Evolutionary conservation across 2,329 filamentous ascomycete species (phyloP).

Genomic region (Aspergillus costaricaensis): DNA sequence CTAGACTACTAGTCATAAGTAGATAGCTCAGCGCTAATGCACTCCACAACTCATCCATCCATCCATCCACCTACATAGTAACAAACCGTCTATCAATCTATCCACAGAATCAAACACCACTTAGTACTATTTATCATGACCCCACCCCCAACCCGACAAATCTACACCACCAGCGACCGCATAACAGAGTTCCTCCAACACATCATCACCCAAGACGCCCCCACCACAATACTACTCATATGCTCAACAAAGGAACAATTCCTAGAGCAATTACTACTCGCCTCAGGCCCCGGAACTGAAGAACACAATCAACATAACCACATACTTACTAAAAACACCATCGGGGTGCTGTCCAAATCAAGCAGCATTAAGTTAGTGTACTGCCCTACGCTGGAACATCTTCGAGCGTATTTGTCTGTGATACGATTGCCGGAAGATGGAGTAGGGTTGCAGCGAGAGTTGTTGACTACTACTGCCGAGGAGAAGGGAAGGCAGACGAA

Average conservation of each 20-base stretch:
- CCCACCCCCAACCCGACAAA: conserved; percentile 22
- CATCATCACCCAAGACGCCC: conserved; percentile 58
- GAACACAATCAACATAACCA: conserved; percentile 27
- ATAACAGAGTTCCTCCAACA: conserved; percentile 61
- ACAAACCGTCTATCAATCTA: too few species aligned
- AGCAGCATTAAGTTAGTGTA: conserved; percentile 71
- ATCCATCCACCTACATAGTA: too few species aligned
- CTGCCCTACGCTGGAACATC: conserved; percentile 71
- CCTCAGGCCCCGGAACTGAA: conserved; percentile 24
- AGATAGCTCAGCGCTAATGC: too few species aligned
- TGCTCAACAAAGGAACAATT: conserved; percentile 69
- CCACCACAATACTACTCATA: conserved; percentile 69
- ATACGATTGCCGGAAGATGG: conserved; percentile 32
- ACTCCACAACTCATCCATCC: too few species aligned
- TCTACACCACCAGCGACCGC: conserved; percentile 56
- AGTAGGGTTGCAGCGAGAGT: not conserved
- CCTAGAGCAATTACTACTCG: conserved; percentile 57
- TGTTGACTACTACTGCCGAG: too few species aligned
- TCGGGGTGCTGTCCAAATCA: conserved; percentile 69
- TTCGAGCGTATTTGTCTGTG: conserved; percentile 73
- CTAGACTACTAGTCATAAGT: too few species aligned
- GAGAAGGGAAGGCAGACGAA: conserved; percentile 3
- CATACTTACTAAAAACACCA: conserved; percentile 61
- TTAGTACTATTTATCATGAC: conserved; percentile 6
- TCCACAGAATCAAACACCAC: too few species aligned